Evolutionary conservation across 345 rosid genomes (phyloP), one percentile per base, ranked within the genome.

Genomic region (Ailanthus altissimus): DNA sequence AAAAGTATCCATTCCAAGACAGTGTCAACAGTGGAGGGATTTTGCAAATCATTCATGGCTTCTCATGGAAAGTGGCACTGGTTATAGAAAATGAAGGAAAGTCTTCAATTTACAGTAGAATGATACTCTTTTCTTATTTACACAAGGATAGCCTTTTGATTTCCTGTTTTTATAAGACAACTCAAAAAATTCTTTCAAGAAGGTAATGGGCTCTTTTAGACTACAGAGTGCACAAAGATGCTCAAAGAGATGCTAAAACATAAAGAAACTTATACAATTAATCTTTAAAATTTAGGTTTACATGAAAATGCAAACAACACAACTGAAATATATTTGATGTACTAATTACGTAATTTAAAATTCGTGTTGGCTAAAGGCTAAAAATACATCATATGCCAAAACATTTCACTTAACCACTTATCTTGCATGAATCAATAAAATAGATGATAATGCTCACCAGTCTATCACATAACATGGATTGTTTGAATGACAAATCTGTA

Each of bases 401-500:
- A 62, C 12, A 32, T 61, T 20, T 54, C 32, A 21, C 13, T 32
- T 14, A 50, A 54, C 58, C 76, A 6, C 75, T 54, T 61, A 49
- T 66, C 72, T 78, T 26, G 47, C 18, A 79, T 11, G 61, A 76
- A 54, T 57, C 36, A 50, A 77, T 16, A 49, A 60, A 74, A 71
- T 28, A 51, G 3, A n/a, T 50, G 73, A 54, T 67, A 68, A 49
- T 66, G 79, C 90, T 89, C 84, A 93, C 96, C 77, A 63, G 36
- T 72, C 80, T 82, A 81, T 57, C 63, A 32, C 6, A 73, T 60
- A 67, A 75, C 73, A 77, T 80, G 50, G 86, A 76, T 79, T 78
- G 78, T 75, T 73, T 70, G 25, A 21, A 78, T 54, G 54, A 67
- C 49, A 76, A 26, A 79, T 83, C 82, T 61, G 85, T 73, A 65